A percentile compares a stretch with the other conserved stretches of the same genome.
Conservation (phyloP, 1,284 basidiomycete genomes). For the Fomes fomentarius region DNA sequence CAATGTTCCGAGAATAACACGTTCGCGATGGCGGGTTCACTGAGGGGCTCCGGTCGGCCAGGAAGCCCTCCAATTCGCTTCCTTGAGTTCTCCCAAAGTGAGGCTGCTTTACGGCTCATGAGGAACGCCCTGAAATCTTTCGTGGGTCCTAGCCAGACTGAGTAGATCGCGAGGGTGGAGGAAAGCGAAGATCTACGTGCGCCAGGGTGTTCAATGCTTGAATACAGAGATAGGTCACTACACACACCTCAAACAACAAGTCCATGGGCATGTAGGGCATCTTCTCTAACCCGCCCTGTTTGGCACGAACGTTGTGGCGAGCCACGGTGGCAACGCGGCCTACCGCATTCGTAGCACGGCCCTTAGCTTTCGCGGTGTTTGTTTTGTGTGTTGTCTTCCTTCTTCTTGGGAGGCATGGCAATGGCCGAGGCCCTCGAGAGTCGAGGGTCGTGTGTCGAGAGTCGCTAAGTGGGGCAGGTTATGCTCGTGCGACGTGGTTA, state of each 20-base stretch:
- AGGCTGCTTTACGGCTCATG: slow-evolving; percentile 12
- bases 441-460: neutral
- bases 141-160: slow-evolving; percentile 16
- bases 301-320: neutral
- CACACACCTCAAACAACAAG: slow-evolving; percentile 10
- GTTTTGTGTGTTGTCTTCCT: neutral
- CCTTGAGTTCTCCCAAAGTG: slow-evolving; percentile 10
- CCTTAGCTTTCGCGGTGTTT: neutral
- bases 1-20: slow-evolving; percentile 15
- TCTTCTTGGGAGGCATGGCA: slow-evolving; percentile 1
- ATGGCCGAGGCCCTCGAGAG: no score
- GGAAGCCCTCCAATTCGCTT: slow-evolving; percentile 10
- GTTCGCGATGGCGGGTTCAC: slow-evolving; percentile 22
- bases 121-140: slow-evolving; percentile 20
- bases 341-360: neutral
- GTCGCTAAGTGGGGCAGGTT: no score
- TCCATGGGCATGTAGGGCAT: slow-evolving; percentile 17
- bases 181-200: slow-evolving; percentile 14
- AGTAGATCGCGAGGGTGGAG: slow-evolving; percentile 23
- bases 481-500: no score
- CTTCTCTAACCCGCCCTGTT: slow-evolving; percentile 7
- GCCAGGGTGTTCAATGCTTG: no score
- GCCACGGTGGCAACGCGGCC: neutral
- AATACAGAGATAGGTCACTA: neutral
- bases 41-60: slow-evolving; percentile 14